Evolutionary conservation across 73 alveolate genomes (phyloP), one percentile per base, ranked within the genome.

Genomic region (Tetrahymena thermophila): DNA sequence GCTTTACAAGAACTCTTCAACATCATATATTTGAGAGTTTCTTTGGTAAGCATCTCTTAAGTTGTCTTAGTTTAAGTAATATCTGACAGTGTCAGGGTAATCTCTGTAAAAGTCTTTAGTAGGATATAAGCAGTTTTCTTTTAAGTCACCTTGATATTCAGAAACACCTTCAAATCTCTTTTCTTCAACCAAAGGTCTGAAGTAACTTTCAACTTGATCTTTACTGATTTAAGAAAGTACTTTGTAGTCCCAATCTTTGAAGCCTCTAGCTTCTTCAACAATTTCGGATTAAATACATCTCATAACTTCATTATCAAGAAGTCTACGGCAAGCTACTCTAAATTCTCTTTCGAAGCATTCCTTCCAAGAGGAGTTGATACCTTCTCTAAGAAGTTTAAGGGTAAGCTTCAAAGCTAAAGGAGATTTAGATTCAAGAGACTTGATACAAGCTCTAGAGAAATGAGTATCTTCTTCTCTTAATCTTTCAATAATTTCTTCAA

Each of bases 291-390:
- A 71, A 71, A 71, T 71, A 11, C 89, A 71, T 71, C 89, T 71
- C 89, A 71, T 71, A 31, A 71, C 89, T 71, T 71, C 89, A 71
- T 71, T 71, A 71, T 71, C 89, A 31, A 71, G 89, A 71, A 71
- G 89, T 71, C 89, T 71, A 71, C 89, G 89, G 89, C 89, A 71
- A 8, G 89, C 89, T n/a, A 71, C 89, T 71, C 89, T 71, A 34
- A 71, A 71, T 71, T 71, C 89, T 71, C 89, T 71, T 71, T 71
- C 89, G 37, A 71, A 71, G 31, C 89, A 71, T 71, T 71, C 35
- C 31, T 71, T 71, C 89, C 89, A 71, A 1, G 89, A 71, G 11
- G 89, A 71, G 89, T 71, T 71, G 17, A 71, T 71, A 71, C 89
- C 89, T 71, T 71, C 89, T n/a, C 89, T 71, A 31, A 71, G 89